Percentiles rank a stretch among this genome's conserved stretches.
Conservation (phyloP, 257 asterid species). For the Solanum peruvianum region DNA sequence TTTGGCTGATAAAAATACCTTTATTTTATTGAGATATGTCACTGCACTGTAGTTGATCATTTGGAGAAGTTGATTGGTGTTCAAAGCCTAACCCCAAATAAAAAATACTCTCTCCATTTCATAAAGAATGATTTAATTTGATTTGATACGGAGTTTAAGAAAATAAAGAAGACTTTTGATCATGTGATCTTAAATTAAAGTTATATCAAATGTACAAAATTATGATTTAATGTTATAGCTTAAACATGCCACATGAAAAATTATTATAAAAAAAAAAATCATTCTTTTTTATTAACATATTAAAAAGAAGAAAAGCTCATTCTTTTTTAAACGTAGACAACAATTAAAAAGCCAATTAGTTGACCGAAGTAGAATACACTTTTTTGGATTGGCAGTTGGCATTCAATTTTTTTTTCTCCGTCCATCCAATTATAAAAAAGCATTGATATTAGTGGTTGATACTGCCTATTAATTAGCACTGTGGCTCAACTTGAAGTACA, state of each 20-base stretch:
- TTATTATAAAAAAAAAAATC: no score
- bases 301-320: no score
- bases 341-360: neutral
- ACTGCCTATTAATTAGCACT: neutral
- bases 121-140: no score
- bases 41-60: neutral
- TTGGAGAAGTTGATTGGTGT: neutral
- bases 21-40: neutral
- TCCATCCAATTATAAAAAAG: neutral
- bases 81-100: neutral
- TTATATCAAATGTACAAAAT: no score
- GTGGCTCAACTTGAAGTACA: neutral
- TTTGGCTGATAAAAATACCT: neutral
- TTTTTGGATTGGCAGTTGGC: neutral
- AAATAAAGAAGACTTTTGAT: no score
- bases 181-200: no score
- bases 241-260: no score
- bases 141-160: no score
- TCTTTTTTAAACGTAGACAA: no score
- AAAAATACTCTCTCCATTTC: neutral
- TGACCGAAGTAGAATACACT: neutral
- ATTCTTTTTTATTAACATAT: no score
- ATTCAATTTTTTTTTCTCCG: neutral
- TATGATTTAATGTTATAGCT: accelerated
- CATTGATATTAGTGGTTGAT: neutral